Percentiles rank a stretch among this genome's conserved stretches.
These are phyloP conservation scores for Brassica rapa DNA, from an alignment of 345 rosid genomes.

Conservation along the genomic window DNA sequence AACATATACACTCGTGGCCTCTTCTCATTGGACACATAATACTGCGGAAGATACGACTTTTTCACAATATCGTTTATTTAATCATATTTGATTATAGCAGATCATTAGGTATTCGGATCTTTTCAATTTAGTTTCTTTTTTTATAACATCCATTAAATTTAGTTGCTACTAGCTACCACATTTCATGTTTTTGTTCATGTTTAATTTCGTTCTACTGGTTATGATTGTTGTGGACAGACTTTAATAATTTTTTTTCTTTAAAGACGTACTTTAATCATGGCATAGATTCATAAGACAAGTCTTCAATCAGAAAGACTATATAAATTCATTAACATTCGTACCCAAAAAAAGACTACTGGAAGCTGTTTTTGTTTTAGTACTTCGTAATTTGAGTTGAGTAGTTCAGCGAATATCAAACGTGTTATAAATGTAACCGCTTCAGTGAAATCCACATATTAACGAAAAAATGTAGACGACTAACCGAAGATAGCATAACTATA, in stretches of 20 bases:
- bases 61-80: conserved; percentile 19
- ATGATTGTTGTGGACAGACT: not conserved
- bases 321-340: not conserved
- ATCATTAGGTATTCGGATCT: conserved; percentile 20
- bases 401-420: not conserved
- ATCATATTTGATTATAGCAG: conserved; percentile 3
- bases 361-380: not conserved
- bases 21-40: conserved; percentile 17
- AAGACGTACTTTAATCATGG: not conserved
- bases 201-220: not conserved
- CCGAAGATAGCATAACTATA: not conserved
- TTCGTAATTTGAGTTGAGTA: not conserved
- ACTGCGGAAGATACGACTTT: conserved; percentile 26
- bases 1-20: conserved; percentile 19
- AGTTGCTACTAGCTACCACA: not conserved
- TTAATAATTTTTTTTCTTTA: not conserved
- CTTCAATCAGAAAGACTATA: not conserved
- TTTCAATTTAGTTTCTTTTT: not conserved
- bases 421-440: not conserved
- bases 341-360: not conserved
- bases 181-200: not conserved
- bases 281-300: not conserved
- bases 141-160: not conserved
- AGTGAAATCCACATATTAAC: conserved; percentile 3
- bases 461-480: not conserved